phyloP scores from a whole-genome alignment of 1,139 yeast species.

The Spathaspora sp. region DNA sequence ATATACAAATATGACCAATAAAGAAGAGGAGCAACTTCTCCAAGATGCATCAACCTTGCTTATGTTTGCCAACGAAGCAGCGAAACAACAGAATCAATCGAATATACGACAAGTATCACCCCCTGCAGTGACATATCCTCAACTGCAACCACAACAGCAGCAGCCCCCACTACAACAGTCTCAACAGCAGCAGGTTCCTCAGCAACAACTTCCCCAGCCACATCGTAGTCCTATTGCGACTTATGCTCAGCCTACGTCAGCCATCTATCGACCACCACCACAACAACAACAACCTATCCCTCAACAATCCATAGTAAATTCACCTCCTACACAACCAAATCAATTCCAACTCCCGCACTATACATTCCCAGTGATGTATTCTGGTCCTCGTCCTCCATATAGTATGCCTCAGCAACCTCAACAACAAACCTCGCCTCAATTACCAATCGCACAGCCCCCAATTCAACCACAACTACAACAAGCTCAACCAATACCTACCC shows the following conservation, averaged over 20 bases:
- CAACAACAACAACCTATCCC: conserved; percentile 1
- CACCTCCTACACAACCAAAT: not conserved
- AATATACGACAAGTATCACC: conserved; percentile 11
- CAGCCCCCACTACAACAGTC: conserved; percentile 4
- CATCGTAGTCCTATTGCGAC: not conserved
- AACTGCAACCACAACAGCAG: conserved; percentile 2
- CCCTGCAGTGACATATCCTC: conserved; percentile 7
- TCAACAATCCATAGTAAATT: not conserved
- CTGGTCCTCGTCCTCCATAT: conserved; percentile 1
- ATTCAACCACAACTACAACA: not conserved
- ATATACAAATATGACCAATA: conserved; percentile 12
- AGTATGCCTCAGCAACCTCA: not conserved
- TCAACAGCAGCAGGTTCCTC: conserved; percentile 8
- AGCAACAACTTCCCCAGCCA: conserved; percentile 10
- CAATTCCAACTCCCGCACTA: conserved; percentile 1
- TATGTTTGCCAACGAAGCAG: conserved; percentile 62
- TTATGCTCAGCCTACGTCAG: not conserved
- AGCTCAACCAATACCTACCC: not conserved
- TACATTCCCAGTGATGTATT: not conserved
- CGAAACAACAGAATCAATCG: conserved; percentile 37
- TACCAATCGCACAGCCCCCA: not conserved
- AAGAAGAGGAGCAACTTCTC: conserved; percentile 40
- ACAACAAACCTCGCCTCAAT: not conserved
- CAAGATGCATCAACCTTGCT: conserved; percentile 67
- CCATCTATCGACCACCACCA: conserved; percentile 2